Evolutionary conservation across 2,329 filamentous ascomycete genomes (phyloP).

Genomic region (Fusarium setosum): DNA sequence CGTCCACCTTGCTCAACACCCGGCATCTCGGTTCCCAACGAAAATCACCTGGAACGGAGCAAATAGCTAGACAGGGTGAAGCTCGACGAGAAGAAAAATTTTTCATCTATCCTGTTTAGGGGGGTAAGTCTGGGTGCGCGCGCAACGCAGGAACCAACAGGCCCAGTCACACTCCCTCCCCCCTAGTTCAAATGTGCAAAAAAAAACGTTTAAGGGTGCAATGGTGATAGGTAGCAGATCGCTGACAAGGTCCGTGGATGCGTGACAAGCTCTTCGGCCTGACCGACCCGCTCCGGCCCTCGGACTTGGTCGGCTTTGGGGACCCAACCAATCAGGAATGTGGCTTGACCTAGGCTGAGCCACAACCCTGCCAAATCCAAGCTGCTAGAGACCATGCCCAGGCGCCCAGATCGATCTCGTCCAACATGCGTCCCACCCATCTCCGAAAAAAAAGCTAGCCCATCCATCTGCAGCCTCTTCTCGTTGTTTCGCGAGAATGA

Average conservation of each 20-base stretch:
- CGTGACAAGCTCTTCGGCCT: constrained; percentile 33
- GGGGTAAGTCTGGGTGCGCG: constrained; percentile 8
- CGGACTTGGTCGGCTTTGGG: constrained; percentile 26
- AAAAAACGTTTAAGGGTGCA: constrained; percentile 7
- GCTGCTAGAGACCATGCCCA: constrained; percentile 12
- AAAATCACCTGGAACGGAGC: constrained; percentile 8
- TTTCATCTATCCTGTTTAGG: constrained; percentile 16
- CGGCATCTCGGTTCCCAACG: constrained; percentile 13
- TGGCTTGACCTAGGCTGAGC: constrained; percentile 29
- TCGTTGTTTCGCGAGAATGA: constrained; percentile 16
- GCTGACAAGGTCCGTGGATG: constrained; percentile 13
- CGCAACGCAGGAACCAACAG: constrained; percentile 30
- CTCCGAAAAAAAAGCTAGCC: constrained; percentile 13
- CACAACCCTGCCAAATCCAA: constrained; percentile 18
- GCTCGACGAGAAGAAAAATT: constrained; percentile 13
- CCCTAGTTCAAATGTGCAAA: constrained; percentile 9
- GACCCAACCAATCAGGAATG: constrained; percentile 31
- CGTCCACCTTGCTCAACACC: constrained; percentile 10
- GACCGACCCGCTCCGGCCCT: constrained; percentile 36
- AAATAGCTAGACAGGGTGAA: constrained; percentile 21
- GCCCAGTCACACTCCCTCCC: constrained; percentile 13
- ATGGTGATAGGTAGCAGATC: constrained; percentile 22
- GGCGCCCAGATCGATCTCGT: constrained; percentile 34
- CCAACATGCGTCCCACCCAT: constrained; percentile 19
- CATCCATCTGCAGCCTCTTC: constrained; percentile 9